Base-by-base conservation (phyloP, 2,329 filamentous ascomycete genomes). In the Colletotrichum cereale region DNA sequence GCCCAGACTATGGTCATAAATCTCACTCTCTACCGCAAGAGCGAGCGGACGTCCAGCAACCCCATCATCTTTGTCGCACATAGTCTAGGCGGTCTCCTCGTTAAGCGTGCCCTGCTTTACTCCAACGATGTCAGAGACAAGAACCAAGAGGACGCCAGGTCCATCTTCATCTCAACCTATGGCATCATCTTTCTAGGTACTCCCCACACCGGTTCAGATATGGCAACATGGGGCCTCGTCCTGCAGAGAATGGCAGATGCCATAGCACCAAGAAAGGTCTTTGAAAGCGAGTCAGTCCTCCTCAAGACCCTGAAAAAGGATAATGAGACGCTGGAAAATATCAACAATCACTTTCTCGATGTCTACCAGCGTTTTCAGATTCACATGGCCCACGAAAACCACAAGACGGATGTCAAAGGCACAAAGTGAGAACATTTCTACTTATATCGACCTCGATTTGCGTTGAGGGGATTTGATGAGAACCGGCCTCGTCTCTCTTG, bases 1-100 rank as follows among this genome's bases (percentile, higher is more conserved):
- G 91, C 92, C 0, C 91, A 93, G 81, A 92, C 88, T 14, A 83
- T 94, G 40, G 86, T 92, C 8, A 87, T 86, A 6, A 88, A 85
- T 56, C 82, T 94, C 21, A 88, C 89, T 2, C 83, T 89, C 40
- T 91, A 91, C 77, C 86, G 92, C 74, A 88, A 86, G 76, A 85
- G 85, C 74, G 85, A 88, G 73, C 84, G 86, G 63, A 88, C 88
- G 6, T 81, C 84, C 42, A 84, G 86, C 31, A 89, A 90, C 55
- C 91, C 92, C 6, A 93, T 95, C 75, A 90, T 95, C 72, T 95
- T 92, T 85, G 88, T 95, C 44, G 91, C 88, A 62, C 92, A 95
- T 79, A 93, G 91, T 63, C 83, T 95, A 2, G 93, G 92, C 5
- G 93, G 92, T 8, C 88, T 94, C 71, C 82, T 95, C 2, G 86